These are phyloP conservation scores for Aspergillus avenaceus DNA, from an alignment of 495 filamentous ascomycete species.

Conservation along the genomic window DNA sequence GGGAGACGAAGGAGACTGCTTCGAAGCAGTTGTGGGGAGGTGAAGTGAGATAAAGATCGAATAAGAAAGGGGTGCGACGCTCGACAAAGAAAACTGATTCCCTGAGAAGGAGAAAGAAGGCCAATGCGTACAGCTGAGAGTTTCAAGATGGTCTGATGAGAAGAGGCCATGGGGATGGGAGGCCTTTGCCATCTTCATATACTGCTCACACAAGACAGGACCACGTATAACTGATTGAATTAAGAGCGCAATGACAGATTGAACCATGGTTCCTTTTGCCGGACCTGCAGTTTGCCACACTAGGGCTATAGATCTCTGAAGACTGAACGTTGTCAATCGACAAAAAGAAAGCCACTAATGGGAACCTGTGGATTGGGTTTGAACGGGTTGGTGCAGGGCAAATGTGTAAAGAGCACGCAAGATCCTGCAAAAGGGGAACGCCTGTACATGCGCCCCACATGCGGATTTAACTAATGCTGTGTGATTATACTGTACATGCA, in stretches of 20 bases:
- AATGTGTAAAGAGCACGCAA: too few relatives aligned
- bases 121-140: background rate
- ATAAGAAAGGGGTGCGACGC: too few relatives aligned
- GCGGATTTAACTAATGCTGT: too few relatives aligned
- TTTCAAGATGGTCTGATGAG: background rate
- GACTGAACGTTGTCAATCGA: too few relatives aligned
- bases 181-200: background rate
- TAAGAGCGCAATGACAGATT: background rate
- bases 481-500: too few relatives aligned
- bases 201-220: background rate
- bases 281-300: constrained; percentile 4
- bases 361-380: too few relatives aligned
- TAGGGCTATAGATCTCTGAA: constrained; percentile 6
- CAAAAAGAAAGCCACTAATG: too few relatives aligned
- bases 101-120: background rate
- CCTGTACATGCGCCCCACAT: too few relatives aligned
- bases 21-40: too few relatives aligned
- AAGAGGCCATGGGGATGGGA: background rate
- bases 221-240: background rate
- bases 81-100: background rate
- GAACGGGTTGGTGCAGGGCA: too few relatives aligned
- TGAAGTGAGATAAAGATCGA: too few relatives aligned
- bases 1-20: background rate
- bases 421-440: too few relatives aligned
- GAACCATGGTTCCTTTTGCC: background rate